These are phyloP conservation scores for Balansia obtecta DNA, from an alignment of 2,329 filamentous ascomycete genomes.

Conservation along the genomic window DNA sequence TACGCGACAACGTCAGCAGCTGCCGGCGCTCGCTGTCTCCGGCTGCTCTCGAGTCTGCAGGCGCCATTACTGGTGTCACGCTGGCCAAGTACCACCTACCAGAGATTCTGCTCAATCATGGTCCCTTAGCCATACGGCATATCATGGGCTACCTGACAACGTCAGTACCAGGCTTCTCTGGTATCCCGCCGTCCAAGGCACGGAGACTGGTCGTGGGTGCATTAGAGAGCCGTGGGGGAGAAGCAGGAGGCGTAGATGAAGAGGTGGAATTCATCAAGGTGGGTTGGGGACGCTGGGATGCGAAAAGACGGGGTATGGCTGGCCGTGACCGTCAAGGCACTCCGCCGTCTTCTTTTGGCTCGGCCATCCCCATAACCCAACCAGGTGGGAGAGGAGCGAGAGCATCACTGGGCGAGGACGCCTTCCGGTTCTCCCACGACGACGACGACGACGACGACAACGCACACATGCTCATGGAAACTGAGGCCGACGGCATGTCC, in stretches of 20 bases:
- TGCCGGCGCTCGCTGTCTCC: conserved; percentile 30
- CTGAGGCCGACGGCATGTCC: conserved; percentile 94
- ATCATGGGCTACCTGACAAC: conserved; percentile 92
- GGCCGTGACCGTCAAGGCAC: conserved; percentile 31
- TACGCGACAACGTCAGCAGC: conserved; percentile 45
- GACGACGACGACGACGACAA: conserved; percentile 52
- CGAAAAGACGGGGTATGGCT: conserved; percentile 56
- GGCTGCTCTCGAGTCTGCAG: conserved; percentile 53
- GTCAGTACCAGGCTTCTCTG: conserved; percentile 82
- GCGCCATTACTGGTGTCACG: conserved; percentile 72
- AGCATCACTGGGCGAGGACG: conserved; percentile 55
- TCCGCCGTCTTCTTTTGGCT: conserved; percentile 29
- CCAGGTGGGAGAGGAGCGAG: conserved; percentile 31
- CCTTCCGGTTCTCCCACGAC: conserved; percentile 64
- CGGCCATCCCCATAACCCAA: conserved; percentile 45
- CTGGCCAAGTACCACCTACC: conserved; percentile 85
- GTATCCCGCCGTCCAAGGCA: conserved; percentile 80
- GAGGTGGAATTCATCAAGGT: conserved; percentile 88
- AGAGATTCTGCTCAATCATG: conserved; percentile 78
- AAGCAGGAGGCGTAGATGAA: conserved; percentile 49
- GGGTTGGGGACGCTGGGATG: conserved; percentile 94
- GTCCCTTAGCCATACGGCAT: conserved; percentile 85
- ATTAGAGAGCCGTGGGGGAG: conserved; percentile 64
- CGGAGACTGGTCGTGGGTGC: conserved; percentile 85
- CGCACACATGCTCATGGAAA: conserved; percentile 59